A percentile compares a stretch with the other conserved stretches of the same genome.
These are phyloP conservation scores for Silene uniflora DNA, from an alignment of 148 eudicot species.

Conservation along the genomic window DNA sequence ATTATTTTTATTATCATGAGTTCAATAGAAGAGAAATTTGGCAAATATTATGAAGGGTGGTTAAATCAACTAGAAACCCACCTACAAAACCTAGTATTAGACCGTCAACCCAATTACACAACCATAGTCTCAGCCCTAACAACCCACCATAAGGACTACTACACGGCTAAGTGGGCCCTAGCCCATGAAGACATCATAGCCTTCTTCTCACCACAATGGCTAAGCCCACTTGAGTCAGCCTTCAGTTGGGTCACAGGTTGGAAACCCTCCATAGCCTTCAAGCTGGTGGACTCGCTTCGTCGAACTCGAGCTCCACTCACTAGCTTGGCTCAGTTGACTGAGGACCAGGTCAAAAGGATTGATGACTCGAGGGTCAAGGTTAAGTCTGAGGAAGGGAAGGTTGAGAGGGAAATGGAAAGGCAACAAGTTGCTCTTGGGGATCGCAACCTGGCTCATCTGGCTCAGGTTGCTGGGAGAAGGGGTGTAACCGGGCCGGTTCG, in stretches of 20 bases:
- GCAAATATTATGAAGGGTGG: conserved; percentile 48
- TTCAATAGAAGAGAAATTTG: conserved; percentile 35
- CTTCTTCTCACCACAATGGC: conserved; percentile 57
- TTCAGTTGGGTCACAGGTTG: conserved; percentile 71
- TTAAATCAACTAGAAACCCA: conserved; percentile 45
- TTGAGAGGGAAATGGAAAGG: conserved; percentile 72
- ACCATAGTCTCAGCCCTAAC: conserved; percentile 41
- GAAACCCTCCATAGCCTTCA: conserved; percentile 65
- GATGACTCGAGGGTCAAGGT: conserved; percentile 28
- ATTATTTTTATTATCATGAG: background rate
- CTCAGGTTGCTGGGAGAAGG: conserved; percentile 13
- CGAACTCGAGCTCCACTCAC: conserved; percentile 27
- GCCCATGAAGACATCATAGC: conserved; percentile 53
- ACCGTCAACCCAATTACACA: conserved; percentile 16
- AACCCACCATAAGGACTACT: conserved; percentile 66
- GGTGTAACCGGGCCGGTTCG: conserved; percentile 27
- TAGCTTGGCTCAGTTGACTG: conserved; percentile 36
- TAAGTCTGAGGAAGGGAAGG: conserved; percentile 49
- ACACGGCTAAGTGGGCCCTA: conserved; percentile 63
- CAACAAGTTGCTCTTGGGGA: conserved; percentile 55
- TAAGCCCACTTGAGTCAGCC: conserved; percentile 52
- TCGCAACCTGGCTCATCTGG: conserved; percentile 43
- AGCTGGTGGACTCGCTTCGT: conserved; percentile 38
- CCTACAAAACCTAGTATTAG: conserved; percentile 33
- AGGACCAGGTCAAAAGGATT: conserved; percentile 41